phyloP scores from a whole-genome alignment of 2,329 filamentous ascomycete species.

The Diaporthe humulicola region DNA sequence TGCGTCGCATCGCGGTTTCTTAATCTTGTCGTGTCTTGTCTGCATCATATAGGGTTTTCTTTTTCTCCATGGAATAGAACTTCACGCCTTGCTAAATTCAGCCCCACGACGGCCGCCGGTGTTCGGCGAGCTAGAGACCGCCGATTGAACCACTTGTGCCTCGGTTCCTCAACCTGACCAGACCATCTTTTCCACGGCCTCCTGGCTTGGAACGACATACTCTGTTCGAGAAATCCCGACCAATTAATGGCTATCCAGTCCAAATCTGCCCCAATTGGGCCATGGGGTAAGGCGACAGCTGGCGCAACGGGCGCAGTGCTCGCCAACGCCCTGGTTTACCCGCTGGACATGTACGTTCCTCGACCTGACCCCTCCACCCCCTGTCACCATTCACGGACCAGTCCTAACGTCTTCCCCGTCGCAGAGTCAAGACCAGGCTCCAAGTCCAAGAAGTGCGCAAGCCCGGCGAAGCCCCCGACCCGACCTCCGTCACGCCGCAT shows the following conservation, averaged over 20 bases:
- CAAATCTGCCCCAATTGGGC: conserved; percentile 80
- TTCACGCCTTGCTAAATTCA: background rate
- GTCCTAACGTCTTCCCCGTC: conserved; percentile 49
- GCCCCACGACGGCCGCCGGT: conserved; percentile 36
- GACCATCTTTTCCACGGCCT: background rate
- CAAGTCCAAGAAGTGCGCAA: conserved; percentile 90
- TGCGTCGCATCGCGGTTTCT: background rate
- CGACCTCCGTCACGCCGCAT: conserved; percentile 71
- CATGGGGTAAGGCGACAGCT: conserved; percentile 93
- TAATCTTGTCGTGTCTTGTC: background rate
- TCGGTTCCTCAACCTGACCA: conserved; percentile 62
- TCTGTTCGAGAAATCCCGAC: conserved; percentile 57
- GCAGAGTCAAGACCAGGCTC: conserved; percentile 92
- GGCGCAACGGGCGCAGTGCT: conserved; percentile 94
- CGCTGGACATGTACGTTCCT: conserved; percentile 85
- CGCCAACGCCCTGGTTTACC: conserved; percentile 95
- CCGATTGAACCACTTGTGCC: conserved; percentile 54
- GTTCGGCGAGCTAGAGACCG: conserved; percentile 33
- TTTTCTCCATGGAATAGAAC: conserved; percentile 2
- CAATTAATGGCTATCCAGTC: conserved; percentile 66
- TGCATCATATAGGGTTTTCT: background rate
- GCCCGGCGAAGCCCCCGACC: conserved; percentile 58
- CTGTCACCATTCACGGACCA: background rate
- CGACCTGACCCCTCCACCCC: conserved; percentile 40
- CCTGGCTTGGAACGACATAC: background rate